These are phyloP conservation scores for Botrytis sinoallii DNA, from an alignment of 2,329 filamentous ascomycete species.

Conservation along the genomic window DNA sequence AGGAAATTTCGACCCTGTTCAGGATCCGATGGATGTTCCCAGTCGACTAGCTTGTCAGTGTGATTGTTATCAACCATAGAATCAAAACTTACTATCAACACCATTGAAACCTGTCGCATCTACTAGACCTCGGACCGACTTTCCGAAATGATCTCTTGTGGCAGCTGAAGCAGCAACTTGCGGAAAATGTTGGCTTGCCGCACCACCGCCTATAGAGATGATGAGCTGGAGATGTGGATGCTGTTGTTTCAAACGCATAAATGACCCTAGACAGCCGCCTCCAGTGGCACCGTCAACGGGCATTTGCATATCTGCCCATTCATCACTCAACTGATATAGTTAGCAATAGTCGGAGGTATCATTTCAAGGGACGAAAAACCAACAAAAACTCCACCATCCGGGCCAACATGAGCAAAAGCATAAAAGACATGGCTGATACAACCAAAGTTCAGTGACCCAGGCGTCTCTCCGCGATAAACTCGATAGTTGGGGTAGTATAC, in stretches of 20 bases:
- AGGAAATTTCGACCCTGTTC: conserved; percentile 70
- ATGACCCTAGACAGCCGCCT: conserved; percentile 62
- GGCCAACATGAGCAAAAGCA: conserved; percentile 71
- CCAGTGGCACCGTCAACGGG: conserved; percentile 67
- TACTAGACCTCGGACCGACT: conserved; percentile 63
- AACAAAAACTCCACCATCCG: conserved; percentile 74
- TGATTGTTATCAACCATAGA: not conserved
- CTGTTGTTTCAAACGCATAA: conserved; percentile 68
- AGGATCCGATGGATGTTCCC: conserved; percentile 69
- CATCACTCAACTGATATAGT: conserved; percentile 64
- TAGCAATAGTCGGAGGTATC: conserved; percentile 16
- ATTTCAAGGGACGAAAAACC: conserved; percentile 38
- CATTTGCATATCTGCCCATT: conserved; percentile 71
- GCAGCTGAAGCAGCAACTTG: conserved; percentile 59
- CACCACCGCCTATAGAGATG: conserved; percentile 70
- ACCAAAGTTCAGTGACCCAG: conserved; percentile 69
- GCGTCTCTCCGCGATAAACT: conserved; percentile 70
- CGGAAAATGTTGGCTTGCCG: conserved; percentile 64
- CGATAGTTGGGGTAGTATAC: conserved; percentile 82
- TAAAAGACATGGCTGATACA: conserved; percentile 82
- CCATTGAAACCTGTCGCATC: conserved; percentile 70
- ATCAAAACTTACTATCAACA: conserved; percentile 63
- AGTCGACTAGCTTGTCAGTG: conserved; percentile 58
- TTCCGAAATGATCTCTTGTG: conserved; percentile 66
- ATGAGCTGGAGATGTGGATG: conserved; percentile 72